Percentiles rank a stretch among this genome's conserved stretches.
Conservation (phyloP, 345 rosid genomes). For the Salix koriyanagi region DNA sequence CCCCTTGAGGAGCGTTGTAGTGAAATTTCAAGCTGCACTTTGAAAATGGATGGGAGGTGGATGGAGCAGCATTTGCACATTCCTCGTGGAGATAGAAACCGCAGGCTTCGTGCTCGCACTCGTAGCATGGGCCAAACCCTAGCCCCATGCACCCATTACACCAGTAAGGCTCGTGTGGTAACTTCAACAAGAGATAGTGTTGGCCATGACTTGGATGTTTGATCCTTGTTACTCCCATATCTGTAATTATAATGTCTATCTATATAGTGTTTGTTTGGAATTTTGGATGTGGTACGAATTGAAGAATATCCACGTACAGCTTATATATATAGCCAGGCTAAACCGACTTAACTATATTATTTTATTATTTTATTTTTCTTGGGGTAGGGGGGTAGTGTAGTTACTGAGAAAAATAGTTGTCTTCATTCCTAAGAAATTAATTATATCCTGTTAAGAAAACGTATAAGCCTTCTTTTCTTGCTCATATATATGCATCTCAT, state of each 20-base stretch:
- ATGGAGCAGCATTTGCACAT: not conserved
- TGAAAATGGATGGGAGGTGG: not conserved
- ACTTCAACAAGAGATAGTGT: not conserved
- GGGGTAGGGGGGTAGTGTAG: no score
- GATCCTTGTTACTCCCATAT: not conserved
- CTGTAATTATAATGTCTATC: not conserved
- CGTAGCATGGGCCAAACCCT: constrained; percentile 1
- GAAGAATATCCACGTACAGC: not conserved
- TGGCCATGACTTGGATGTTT: not conserved
- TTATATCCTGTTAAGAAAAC: no score
- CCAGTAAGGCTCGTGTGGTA: not conserved
- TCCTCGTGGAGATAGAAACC: constrained; percentile 1
- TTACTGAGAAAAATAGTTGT: no score
- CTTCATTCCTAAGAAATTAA: no score
- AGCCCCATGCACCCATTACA: constrained; percentile 4
- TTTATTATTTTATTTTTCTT: no score
- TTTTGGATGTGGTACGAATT: not conserved
- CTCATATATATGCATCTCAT: no score
- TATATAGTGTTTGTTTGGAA: no score
- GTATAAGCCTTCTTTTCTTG: no score
- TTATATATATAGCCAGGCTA: not conserved
- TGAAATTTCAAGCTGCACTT: constrained; percentile 5
- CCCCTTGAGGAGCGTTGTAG: not conserved
- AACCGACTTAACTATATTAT: not conserved
- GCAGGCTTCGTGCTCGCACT: constrained; percentile 8